A percentile compares a stretch with the other conserved stretches of the same genome.
These are phyloP conservation scores for Allium sativum DNA, from an alignment of 106 monocot genomes.

Conservation along the genomic window DNA sequence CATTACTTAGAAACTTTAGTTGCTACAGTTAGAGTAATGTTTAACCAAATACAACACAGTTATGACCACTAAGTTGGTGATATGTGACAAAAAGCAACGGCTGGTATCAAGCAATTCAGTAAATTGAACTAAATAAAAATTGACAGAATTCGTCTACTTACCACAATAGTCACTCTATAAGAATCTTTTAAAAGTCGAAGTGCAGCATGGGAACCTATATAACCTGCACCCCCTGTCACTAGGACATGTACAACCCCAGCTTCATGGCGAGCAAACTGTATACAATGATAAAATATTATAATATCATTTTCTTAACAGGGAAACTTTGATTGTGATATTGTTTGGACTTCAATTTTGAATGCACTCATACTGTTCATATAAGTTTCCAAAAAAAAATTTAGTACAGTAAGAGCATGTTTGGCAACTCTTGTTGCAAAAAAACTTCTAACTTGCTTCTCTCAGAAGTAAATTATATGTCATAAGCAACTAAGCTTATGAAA, in stretches of 20 bases:
- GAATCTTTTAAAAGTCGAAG: conserved; percentile 59
- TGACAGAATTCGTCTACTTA: conserved; percentile 2
- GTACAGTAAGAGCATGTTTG: neutral
- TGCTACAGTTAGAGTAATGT: neutral
- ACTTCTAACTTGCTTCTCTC: too few species aligned
- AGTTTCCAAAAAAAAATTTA: neutral
- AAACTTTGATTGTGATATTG: neutral
- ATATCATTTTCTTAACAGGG: neutral
- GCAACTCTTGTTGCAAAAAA: too few species aligned
- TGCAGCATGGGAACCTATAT: conserved; percentile 73
- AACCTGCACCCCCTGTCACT: conserved; percentile 71
- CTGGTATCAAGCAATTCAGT: too few species aligned
- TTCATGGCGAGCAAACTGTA: conserved; percentile 44
- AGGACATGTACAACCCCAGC: conserved; percentile 54
- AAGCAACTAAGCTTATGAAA: too few species aligned
- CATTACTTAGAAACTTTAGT: too few species aligned
- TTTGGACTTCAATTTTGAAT: neutral
- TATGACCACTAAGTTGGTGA: too few species aligned
- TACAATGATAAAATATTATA: neutral
- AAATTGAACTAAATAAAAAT: neutral
- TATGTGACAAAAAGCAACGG: neutral
- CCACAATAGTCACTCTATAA: conserved; percentile 73
- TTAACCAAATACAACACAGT: too few species aligned
- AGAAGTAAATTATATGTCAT: too few species aligned
- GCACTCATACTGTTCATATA: neutral